Base-by-base conservation (phyloP, 495 filamentous ascomycete species). In the Staphylotrichum tortipilum region DNA sequence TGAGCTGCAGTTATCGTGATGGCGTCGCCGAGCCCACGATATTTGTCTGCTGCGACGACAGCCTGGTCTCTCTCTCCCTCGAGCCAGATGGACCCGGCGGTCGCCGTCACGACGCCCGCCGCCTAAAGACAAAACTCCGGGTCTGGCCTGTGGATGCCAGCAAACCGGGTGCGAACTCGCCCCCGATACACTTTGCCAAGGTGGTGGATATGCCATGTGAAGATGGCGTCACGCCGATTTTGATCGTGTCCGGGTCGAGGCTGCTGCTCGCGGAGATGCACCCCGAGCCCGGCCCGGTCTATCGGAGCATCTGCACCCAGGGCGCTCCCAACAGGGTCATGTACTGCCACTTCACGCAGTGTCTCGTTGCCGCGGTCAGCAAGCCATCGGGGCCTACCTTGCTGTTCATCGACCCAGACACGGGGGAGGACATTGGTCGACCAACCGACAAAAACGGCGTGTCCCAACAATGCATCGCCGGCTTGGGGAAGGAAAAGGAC, bases 241-340 rank as follows among this genome's bases (percentile, higher is more conserved):
- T 72, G 15, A 61, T 76, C 52, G 34, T 72, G 34, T 54, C 68
- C 2, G 75, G 72, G 0, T 34, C 68, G n/a, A 68, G 69, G 21
- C 54, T 82, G 3, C 54, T 80, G 22, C 56, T 82, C 12, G 68
- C 73, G 14, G 66, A 72, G n/a, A 47, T 83, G 18, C 68, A 76
- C 38, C 56, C 62, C 10, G 58, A 60, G 6, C 64, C 69, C 7
- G 73, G 73, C 38, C 65, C 73, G 0, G 70, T 82, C 7, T 77
- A 78, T 12, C 71, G 82, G 7, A 68, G 68, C 37, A 62, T 82
- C 1, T 61, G 61, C 0, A 55, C 80, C 6, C 47, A 50, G 9
- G 74, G 75, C 3, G 76, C 75, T 1, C 80, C 80, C 12, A 66
- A 64, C 5, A 75, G 72, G 33, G 53, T 84, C 0, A 48, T 82